Evolutionary conservation across 768 basidiomycete genomes (phyloP), one percentile per base, ranked within the genome.

Genomic region (Phlebiopsis flavidoalba): DNA sequence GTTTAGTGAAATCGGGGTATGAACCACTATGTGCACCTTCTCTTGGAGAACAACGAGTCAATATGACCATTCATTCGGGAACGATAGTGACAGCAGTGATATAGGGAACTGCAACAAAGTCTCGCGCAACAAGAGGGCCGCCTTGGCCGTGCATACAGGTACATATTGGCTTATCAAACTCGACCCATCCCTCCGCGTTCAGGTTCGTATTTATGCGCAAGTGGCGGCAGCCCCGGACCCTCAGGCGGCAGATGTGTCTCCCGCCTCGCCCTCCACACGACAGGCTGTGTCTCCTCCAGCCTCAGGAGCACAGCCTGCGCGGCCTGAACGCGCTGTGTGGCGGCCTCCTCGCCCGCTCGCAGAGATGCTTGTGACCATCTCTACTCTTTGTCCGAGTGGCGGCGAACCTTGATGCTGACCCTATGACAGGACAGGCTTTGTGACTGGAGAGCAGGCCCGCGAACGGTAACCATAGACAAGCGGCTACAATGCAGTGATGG

Each of bases 41-140:
- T 83, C 80, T 76, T 92, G 86, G 43, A 81, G 77, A 47, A 82
- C 80, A 47, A 94, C 71, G n/a, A n/a, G 65, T 93, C 92, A 56
- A 94, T 85, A 33, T 86, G 71, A 0, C 91, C 91, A 67, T 95
- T n/a, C 91, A 61, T 89, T 83, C 0, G 91, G 88, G 53, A 87
- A 70, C 21, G 90, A n/a, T n/a, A n/a, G n/a, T n/a, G n/a, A n/a
- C n/a, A n/a, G n/a, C n/a, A n/a, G n/a, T n/a, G n/a, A 90, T 3
- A 91, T 86, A 0, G 91, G 93, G 68, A 93, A 95, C 24, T 91
- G 84, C 87, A 93, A 87, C 40, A 88, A n/a, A 78, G 60, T 89
- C 87, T 17, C 88, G 88, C 55, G 61, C 58, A 46, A 89, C 86
- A 72, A 83, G 91, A 5, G 91, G 89, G 19, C 88, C n/a, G n/a